Conservation (phyloP, 345 rosid genomes). For the Boechera stricta region DNA sequence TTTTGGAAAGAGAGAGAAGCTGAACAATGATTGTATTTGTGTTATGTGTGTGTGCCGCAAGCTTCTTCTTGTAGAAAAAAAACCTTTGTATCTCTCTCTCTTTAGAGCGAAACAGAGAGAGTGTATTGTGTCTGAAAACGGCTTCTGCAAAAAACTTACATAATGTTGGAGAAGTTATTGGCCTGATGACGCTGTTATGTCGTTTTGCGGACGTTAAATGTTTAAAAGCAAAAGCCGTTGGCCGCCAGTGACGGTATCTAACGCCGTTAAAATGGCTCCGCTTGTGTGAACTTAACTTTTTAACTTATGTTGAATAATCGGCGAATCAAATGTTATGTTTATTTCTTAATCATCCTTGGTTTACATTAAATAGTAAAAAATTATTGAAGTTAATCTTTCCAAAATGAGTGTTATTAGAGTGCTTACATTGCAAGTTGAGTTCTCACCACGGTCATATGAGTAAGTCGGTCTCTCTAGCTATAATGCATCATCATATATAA, state of each 20-base stretch:
- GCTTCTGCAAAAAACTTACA: slow-evolving; percentile 36
- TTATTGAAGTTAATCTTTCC: no score
- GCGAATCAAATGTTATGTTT: slow-evolving; percentile 29
- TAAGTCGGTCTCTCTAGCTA: slow-evolving; percentile 18
- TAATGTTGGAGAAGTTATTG: slow-evolving; percentile 35
- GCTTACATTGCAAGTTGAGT: background rate
- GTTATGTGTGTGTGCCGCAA: slow-evolving; percentile 12
- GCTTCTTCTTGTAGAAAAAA: slow-evolving; percentile 22
- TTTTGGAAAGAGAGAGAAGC: slow-evolving; percentile 5
- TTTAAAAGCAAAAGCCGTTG: slow-evolving; percentile 5
- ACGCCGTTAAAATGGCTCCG: slow-evolving; percentile 33
- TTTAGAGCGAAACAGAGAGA: slow-evolving; percentile 15
- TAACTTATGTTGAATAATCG: background rate
- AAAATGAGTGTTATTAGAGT: no score
- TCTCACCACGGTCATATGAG: slow-evolving; percentile 1
- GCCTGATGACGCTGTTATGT: slow-evolving; percentile 35
- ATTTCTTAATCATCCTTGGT: background rate
- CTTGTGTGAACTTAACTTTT: background rate
- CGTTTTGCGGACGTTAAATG: slow-evolving; percentile 39
- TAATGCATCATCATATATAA: background rate
- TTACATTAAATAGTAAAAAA: no score
- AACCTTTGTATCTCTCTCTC: background rate
- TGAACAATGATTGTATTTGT: slow-evolving; percentile 22
- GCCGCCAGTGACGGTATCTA: slow-evolving; percentile 27
- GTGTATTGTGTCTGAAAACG: slow-evolving; percentile 27